Conservation (phyloP, 202 grass and related monocot genomes). For the Carex arenaria region DNA sequence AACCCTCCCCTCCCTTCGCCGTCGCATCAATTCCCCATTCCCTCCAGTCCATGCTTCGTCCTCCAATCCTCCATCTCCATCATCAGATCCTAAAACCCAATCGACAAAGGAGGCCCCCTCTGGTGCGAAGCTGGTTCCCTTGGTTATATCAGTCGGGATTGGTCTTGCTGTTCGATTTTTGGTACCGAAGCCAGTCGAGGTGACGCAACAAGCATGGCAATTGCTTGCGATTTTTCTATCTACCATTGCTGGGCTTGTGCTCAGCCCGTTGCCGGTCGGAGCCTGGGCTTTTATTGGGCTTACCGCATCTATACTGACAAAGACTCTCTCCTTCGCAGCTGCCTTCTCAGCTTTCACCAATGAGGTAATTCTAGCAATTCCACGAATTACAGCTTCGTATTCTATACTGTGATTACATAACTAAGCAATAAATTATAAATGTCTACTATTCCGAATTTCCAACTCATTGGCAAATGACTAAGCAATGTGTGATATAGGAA, state of each 20-base stretch:
- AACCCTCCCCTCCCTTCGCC: background rate
- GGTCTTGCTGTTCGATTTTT: conserved; percentile 80
- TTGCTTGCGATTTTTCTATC: conserved; percentile 90
- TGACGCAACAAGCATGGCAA: conserved; percentile 83
- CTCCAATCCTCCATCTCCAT: background rate
- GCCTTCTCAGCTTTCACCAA: conserved; percentile 87
- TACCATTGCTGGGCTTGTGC: conserved; percentile 82
- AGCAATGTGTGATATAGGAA: background rate
- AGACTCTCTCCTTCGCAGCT: conserved; percentile 65
- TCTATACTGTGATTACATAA: background rate
- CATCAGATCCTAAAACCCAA: background rate
- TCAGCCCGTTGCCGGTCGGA: conserved; percentile 75
- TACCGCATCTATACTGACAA: conserved; percentile 56
- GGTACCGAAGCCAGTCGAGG: conserved; percentile 45
- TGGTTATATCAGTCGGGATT: conserved; percentile 54
- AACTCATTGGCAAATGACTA: background rate
- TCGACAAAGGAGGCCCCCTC: background rate
- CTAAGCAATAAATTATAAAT: background rate
- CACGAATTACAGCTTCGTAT: background rate
- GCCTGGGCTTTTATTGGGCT: conserved; percentile 97
- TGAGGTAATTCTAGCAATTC: conserved; percentile 37
- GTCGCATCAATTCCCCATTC: conserved; percentile 10
- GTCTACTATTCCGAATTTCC: background rate
- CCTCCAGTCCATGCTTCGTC: conserved; percentile 29
- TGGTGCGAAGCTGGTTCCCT: conserved; percentile 54